Base-by-base conservation (phyloP, 805 yeast genomes). In the Candida nonsorbophila region DNA sequence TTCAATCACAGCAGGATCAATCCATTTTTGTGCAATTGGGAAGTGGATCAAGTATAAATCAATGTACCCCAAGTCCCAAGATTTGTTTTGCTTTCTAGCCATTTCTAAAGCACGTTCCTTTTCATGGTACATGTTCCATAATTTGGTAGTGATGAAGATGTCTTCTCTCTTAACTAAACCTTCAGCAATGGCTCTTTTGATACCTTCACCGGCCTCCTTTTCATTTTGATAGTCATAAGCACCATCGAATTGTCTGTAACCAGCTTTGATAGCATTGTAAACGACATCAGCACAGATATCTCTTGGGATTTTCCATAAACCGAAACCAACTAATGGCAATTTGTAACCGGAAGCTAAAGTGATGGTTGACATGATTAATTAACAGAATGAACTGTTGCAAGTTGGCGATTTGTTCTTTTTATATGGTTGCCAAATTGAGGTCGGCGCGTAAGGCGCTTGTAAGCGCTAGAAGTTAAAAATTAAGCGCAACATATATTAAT, bases 1-100 rank as follows among this genome's bases (percentile, higher is more conserved):
- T 38, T 72, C 72, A 40, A 72, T 84, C 35, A 77, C 84, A 37
- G 82, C 65, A 34, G 87, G 88, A 18, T 85, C 87, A 50, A 67
- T 18, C 9, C 10, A 84, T 51, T 79, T 79, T 59, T 77, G 80
- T 11, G 95, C 83, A 54, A 84, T 72, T 47, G 95, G 95, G 76
- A 85, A 85, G 55, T 85, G 95, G 49, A 85, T 83, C 60, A 81
- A 79, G 63, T 74, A 84, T 44, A 85, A 58, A 58, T 85, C 95
- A 37, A 85, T 39, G 63, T 85, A 85, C 27, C 81, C 94, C 40
- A 84, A n/a, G n/a, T n/a, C n/a, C n/a, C n/a, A n/a, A n/a, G n/a
- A 61, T 7, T 72, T 65, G 62, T 85, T 62, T 55, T 84, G 94
- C 14, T 55, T 45, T 44, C 84, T 65, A 16, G 84, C 78, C 44